These are phyloP conservation scores for Stemphylium vesicarium DNA, from an alignment of 2,329 filamentous ascomycete genomes.

Conservation along the genomic window DNA sequence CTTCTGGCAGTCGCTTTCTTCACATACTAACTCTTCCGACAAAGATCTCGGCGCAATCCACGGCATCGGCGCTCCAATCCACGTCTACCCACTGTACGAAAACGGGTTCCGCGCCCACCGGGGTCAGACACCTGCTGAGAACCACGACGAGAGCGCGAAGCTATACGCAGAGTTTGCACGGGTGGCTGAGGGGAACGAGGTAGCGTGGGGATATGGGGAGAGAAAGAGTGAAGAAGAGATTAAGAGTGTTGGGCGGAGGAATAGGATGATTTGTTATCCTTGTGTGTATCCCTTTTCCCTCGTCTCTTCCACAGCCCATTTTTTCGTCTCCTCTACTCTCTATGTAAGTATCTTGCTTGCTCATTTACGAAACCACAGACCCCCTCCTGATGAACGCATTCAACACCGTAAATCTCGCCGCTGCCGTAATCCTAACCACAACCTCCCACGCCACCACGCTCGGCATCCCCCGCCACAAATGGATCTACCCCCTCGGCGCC, in stretches of 20 bases:
- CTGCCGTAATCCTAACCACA: slow-evolving; percentile 66
- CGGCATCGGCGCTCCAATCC: slow-evolving; percentile 67
- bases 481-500: slow-evolving; percentile 69
- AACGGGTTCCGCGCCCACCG: slow-evolving; percentile 66
- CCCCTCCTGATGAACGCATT: slow-evolving; percentile 75
- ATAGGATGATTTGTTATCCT: slow-evolving; percentile 72
- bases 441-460: slow-evolving; percentile 61
- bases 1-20: too few relatives aligned
- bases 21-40: neutral
- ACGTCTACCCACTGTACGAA: slow-evolving; percentile 72
- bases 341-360: too few relatives aligned
- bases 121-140: slow-evolving; percentile 61
- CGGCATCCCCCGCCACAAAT: slow-evolving; percentile 61
- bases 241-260: slow-evolving; percentile 60
- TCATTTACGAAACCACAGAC: too few relatives aligned
- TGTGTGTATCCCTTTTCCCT: slow-evolving; percentile 55
- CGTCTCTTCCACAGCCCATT: too few relatives aligned
- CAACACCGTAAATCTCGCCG: slow-evolving; percentile 70
- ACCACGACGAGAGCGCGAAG: slow-evolving; percentile 64
- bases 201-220: slow-evolving; percentile 65
- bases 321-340: too few relatives aligned
- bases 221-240: slow-evolving; percentile 60
- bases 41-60: slow-evolving; percentile 64
- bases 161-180: slow-evolving; percentile 68
- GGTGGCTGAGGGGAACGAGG: slow-evolving; percentile 60